A percentile compares a stretch with the other conserved stretches of the same genome.
These are phyloP conservation scores for Nitzschia sp. DNA, from an alignment of 108 stramenopile genomes.

Conservation along the genomic window DNA sequence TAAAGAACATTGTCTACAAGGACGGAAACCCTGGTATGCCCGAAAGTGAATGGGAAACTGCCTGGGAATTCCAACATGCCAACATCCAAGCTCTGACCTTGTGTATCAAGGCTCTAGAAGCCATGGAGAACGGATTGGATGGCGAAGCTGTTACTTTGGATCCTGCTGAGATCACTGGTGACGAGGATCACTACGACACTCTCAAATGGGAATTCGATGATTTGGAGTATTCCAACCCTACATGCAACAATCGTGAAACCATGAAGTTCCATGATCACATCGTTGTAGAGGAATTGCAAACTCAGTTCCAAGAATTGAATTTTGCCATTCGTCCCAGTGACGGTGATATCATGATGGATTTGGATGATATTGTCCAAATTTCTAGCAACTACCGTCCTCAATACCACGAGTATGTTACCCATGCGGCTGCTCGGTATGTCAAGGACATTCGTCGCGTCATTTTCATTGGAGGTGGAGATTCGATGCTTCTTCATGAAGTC, in stretches of 20 bases:
- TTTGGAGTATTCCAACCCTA: conserved; percentile 25
- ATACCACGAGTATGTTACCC: conserved; percentile 72
- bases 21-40: conserved; percentile 23
- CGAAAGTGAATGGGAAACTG: conserved; percentile 26
- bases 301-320: conserved; percentile 43
- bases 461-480: conserved; percentile 81
- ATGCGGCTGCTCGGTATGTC: conserved; percentile 72
- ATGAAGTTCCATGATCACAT: conserved; percentile 21
- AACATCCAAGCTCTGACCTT: conserved; percentile 23
- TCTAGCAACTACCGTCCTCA: conserved; percentile 75
- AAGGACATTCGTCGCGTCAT: conserved; percentile 62
- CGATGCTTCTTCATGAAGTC: conserved; percentile 73
- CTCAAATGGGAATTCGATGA: conserved; percentile 21
- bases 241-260: conserved; percentile 18
- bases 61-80: conserved; percentile 26
- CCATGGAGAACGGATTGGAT: not conserved
- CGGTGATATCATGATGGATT: conserved; percentile 53
- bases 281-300: conserved; percentile 48
- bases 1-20: conserved; percentile 21
- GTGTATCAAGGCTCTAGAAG: conserved; percentile 9
- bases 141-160: not conserved
- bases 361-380: conserved; percentile 78
- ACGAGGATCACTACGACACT: conserved; percentile 16
- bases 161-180: conserved; percentile 28
- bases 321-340: conserved; percentile 33